Evolutionary conservation across 805 yeast genomes (phyloP).

Genomic region (Hanseniaspora clermontiae): DNA sequence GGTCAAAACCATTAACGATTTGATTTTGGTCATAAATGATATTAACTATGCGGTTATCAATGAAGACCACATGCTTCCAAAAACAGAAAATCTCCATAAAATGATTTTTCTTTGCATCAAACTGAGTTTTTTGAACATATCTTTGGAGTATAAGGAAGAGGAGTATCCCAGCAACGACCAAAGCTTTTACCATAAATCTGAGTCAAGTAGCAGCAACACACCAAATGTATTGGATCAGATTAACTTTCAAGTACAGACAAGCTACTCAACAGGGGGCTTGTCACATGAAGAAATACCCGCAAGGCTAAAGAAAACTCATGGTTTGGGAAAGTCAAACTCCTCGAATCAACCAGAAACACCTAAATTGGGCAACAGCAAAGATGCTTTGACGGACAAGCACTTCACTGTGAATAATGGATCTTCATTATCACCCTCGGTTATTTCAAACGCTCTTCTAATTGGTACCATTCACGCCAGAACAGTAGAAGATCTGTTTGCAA

Average conservation of each 20-base stretch:
- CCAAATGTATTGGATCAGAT: neutral
- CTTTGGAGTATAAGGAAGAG: slow-evolving; percentile 1
- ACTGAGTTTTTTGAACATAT: neutral
- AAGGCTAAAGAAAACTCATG: neutral
- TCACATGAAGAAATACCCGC: neutral
- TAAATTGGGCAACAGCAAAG: neutral
- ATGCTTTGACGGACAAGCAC: neutral
- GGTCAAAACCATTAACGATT: slow-evolving; percentile 1
- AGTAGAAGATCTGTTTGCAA: neutral
- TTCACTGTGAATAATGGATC: neutral
- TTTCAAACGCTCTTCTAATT: neutral
- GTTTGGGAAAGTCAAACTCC: neutral
- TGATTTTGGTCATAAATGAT: slow-evolving; percentile 9
- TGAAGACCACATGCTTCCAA: slow-evolving; percentile 11
- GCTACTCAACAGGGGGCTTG: neutral
- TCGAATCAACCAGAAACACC: neutral
- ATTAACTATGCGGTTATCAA: slow-evolving; percentile 11
- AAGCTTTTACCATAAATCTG: neutral
- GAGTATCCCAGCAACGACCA: neutral
- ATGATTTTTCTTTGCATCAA: slow-evolving; percentile 8
- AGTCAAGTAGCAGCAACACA: neutral
- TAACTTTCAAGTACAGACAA: neutral
- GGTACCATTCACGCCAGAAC: neutral
- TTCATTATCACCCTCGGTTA: neutral
- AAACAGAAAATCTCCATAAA: slow-evolving; percentile 9